Conservation (phyloP, 768 basidiomycete species). For the Glaciozyma antarctica region DNA sequence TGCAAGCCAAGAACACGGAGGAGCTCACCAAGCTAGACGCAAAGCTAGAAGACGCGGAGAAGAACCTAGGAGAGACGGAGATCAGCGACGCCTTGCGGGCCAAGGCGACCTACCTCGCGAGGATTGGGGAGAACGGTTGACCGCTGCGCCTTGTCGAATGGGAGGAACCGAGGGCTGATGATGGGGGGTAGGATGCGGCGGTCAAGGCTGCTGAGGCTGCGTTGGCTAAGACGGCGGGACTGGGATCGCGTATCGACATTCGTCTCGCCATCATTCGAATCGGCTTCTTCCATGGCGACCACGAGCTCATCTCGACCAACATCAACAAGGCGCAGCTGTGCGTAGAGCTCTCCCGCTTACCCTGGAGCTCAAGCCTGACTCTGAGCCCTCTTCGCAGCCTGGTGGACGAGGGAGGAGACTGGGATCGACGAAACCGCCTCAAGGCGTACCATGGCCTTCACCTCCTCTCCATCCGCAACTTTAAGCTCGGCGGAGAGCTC, state of each 20-base stretch:
- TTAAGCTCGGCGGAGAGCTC: constrained; percentile 73
- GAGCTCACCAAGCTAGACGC: constrained; percentile 67
- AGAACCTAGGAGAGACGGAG: constrained; percentile 86
- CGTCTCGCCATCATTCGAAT: constrained; percentile 78
- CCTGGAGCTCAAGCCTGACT: background rate
- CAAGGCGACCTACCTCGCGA: constrained; percentile 71
- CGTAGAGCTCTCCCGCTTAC: constrained; percentile 35
- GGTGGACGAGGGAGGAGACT: constrained; percentile 92
- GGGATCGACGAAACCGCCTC: constrained; percentile 91
- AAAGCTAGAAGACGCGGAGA: constrained; percentile 71
- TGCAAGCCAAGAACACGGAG: constrained; percentile 62
- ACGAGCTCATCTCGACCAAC: constrained; percentile 57
- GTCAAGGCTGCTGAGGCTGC: constrained; percentile 72
- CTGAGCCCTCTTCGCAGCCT: constrained; percentile 46
- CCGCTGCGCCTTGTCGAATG: background rate
- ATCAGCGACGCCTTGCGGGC: constrained; percentile 78
- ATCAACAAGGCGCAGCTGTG: constrained; percentile 73
- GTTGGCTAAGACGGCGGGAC: constrained; percentile 79
- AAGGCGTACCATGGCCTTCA: constrained; percentile 91
- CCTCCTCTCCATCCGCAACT: constrained; percentile 77
- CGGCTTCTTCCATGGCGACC: constrained; percentile 80
- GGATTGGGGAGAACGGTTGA: constrained; percentile 72
- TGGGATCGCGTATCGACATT: constrained; percentile 88
- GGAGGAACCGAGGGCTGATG: background rate
- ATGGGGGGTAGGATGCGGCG: constrained; percentile 55